A percentile compares a stretch with the other conserved stretches of the same genome.
Evolutionary conservation across 345 rosid species (phyloP).

Genomic region (Barbarea vulgaris): DNA sequence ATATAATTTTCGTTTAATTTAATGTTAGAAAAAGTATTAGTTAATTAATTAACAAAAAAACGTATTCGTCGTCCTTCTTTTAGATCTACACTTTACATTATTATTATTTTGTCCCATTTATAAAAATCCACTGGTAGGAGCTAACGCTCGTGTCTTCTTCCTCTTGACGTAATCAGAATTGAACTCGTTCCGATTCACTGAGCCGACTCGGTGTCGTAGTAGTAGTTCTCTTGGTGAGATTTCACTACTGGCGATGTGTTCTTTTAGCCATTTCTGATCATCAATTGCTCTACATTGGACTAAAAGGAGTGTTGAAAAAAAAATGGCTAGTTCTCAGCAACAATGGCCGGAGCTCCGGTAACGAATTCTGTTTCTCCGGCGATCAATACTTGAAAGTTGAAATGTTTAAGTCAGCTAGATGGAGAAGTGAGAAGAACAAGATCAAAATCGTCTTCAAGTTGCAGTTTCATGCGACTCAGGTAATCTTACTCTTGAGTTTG

Average conservation of each 20-base stretch:
- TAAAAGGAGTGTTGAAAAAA: not conserved
- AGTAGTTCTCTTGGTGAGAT: not conserved
- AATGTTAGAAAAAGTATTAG: not conserved
- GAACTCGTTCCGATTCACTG: slow-evolving; percentile 22
- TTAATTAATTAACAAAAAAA: not conserved
- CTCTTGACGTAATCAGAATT: slow-evolving; percentile 12
- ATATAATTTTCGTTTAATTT: not conserved
- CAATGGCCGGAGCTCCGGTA: slow-evolving; percentile 44
- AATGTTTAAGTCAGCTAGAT: slow-evolving; percentile 86
- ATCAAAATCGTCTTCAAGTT: slow-evolving; percentile 79
- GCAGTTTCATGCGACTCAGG: slow-evolving; percentile 97
- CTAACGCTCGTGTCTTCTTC: slow-evolving; percentile 38
- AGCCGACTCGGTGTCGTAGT: not conserved
- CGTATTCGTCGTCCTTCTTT: not conserved
- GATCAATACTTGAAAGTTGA: slow-evolving; percentile 33
- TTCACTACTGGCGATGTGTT: not conserved
- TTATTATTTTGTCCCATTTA: slow-evolving; percentile 20
- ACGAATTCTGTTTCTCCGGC: slow-evolving; percentile 12
- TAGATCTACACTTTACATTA: slow-evolving; percentile 28
- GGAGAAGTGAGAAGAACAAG: slow-evolving; percentile 84
- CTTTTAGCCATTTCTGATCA: not conserved
- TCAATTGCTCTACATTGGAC: slow-evolving; percentile 36
- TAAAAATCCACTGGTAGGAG: slow-evolving; percentile 23
- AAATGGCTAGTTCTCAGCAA: slow-evolving; percentile 39
- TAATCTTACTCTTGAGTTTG: slow-evolving; percentile 3